Evolutionary conservation across 768 basidiomycete species (phyloP), one percentile per base, ranked within the genome.

Genomic region (Boletus huronensis): DNA sequence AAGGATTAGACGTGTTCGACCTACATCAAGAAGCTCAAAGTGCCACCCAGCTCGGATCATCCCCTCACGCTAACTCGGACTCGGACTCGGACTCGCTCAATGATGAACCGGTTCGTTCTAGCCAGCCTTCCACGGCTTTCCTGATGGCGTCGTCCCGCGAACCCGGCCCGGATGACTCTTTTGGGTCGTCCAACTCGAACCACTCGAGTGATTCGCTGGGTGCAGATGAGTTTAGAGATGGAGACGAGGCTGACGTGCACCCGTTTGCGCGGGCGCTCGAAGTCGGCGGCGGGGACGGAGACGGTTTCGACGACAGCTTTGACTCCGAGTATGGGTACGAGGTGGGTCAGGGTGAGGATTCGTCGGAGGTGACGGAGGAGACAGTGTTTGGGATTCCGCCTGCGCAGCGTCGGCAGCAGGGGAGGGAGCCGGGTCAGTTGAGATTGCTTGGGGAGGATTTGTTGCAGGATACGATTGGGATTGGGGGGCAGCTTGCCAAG

Each of bases 351-450:
- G 58, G 26, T 5, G 64, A 54, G 25, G 72, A 65, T n/a, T 13
- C 3, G 19, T 51, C 26, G 0, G 70, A 66, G 38, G 64, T 58
- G 25, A 73, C 77, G 47, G 83, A 84, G 62, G 85, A 89, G 68
- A 88, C 88, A 13, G 70, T 90, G 50, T 90, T 90, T 70, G 88
- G 88, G 16, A 80, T 82, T 11, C 78, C 79, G 9, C 83, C 83
- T 38, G 79, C 75, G 34, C 78, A 79, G 55, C 72, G 82, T 32
- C 26, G 39, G 44, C 65, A 69, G 54, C 66, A 65, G 35, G 46
- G 53, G 40, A 65, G 48, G 55, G 62, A 52, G 50, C 68, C 35
- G 32, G 61, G 65, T 16, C 67, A 75, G 47, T 58, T 88, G 57
- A 74, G 75, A 63, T 76, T 89, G 78, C 71, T 81, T n/a, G 86